These are phyloP conservation scores for Rutstroemia sp. DNA, from an alignment of 2,329 filamentous ascomycete species.

Conservation along the genomic window DNA sequence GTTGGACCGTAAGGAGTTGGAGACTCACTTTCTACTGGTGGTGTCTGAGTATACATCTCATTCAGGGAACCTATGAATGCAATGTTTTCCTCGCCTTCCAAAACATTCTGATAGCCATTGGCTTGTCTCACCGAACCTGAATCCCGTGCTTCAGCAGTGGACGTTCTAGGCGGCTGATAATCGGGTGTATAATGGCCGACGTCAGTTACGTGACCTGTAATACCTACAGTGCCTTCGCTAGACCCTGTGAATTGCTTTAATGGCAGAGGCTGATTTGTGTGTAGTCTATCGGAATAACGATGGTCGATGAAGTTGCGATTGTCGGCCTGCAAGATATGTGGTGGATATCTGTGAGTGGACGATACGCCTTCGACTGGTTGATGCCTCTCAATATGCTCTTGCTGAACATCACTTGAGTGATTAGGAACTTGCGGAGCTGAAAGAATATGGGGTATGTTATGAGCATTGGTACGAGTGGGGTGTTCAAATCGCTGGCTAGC, in stretches of 20 bases:
- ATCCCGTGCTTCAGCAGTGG: not conserved
- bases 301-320: not conserved
- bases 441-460: not conserved
- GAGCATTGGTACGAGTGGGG: not conserved
- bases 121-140: not conserved
- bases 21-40: not conserved
- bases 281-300: not conserved
- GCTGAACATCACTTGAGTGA: not conserved
- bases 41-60: not conserved
- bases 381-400: not conserved
- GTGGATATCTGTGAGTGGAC: not conserved
- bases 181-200: not conserved
- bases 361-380: not conserved
- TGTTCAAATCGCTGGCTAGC: not conserved
- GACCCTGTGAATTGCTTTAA: not conserved
- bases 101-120: not conserved
- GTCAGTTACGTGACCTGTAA: not conserved
- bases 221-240: not conserved
- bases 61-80: not conserved
- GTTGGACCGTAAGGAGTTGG: not conserved
- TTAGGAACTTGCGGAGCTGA: not conserved
- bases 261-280: not conserved
- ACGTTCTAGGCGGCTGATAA: not conserved
- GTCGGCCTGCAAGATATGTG: not conserved
- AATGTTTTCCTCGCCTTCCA: not conserved